phyloP scores from a whole-genome alignment of 2,329 filamentous ascomycete species.

The Colletotrichum sansevieriae region DNA sequence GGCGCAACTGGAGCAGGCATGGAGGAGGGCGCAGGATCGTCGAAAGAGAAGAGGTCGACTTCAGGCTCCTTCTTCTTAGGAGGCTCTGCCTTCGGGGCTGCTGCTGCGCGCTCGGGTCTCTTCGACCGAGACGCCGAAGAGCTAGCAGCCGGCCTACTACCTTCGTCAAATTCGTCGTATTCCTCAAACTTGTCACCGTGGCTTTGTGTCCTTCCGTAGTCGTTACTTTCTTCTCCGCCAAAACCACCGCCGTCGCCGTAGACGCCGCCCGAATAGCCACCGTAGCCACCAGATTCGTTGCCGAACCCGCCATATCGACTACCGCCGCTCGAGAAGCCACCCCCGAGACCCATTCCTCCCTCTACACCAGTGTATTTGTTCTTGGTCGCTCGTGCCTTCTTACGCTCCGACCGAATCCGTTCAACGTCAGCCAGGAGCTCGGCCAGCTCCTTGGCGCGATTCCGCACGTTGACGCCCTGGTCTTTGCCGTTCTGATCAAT shows the following conservation, averaged over 20 bases:
- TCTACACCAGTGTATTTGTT: slow-evolving; percentile 97
- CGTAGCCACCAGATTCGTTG: slow-evolving; percentile 81
- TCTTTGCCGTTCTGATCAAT: slow-evolving; percentile 98
- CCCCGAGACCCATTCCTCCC: slow-evolving; percentile 76
- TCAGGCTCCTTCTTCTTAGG: slow-evolving; percentile 90
- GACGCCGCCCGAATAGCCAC: slow-evolving; percentile 77
- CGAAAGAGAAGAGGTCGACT: slow-evolving; percentile 92
- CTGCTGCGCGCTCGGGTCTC: slow-evolving; percentile 58
- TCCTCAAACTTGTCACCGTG: slow-evolving; percentile 88
- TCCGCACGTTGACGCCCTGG: slow-evolving; percentile 97
- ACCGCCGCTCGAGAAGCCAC: slow-evolving; percentile 64
- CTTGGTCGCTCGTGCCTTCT: slow-evolving; percentile 90
- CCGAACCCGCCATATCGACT: slow-evolving; percentile 91
- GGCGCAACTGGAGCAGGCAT: slow-evolving; percentile 58
- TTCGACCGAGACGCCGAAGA: slow-evolving; percentile 64
- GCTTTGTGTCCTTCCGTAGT: slow-evolving; percentile 53
- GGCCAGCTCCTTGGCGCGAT: slow-evolving; percentile 93
- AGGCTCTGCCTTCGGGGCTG: slow-evolving; percentile 74
- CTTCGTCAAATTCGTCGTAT: slow-evolving; percentile 96
- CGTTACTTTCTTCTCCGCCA: slow-evolving; percentile 80
- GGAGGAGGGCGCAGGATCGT: slow-evolving; percentile 74
- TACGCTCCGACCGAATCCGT: slow-evolving; percentile 82
- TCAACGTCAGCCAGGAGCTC: slow-evolving; percentile 96
- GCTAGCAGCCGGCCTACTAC: slow-evolving; percentile 60
- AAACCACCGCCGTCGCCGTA: slow-evolving; percentile 98